Base-by-base conservation (phyloP, 495 filamentous ascomycete genomes). In the Hypoxylon perforatum region DNA sequence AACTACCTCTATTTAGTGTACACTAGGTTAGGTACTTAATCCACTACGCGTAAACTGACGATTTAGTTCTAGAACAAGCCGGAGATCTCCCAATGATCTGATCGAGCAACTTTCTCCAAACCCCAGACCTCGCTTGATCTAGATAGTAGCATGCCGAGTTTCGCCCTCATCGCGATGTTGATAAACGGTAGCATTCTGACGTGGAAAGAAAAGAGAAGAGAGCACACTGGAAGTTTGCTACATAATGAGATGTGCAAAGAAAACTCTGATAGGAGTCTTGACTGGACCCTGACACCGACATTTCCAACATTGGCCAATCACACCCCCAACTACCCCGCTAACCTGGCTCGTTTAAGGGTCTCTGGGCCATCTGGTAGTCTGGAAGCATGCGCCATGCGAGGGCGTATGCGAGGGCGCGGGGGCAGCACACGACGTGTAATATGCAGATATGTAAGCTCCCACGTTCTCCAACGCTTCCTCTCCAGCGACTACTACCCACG, bases 241-340 rank as follows among this genome's bases (percentile, higher is more conserved):
- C n/a, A n/a, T n/a, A n/a, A n/a, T n/a, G n/a, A n/a, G n/a, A n/a
- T n/a, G n/a, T n/a, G n/a, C n/a, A 62, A 19, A 41, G 44, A 46
- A 19, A 48, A 28, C 41, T 49, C 48, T 55, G 39, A 35, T 28
- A 18, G 30, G 36, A 54, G 41, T 52, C 58, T 56, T 66, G 55
- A 61, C 50, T 46, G 30, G 45, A 55, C 46, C 46, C 45, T 33
- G 55, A 63, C 65, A 69, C 54, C 61, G 57, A 69, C 39, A 64
- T 41, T 28, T 17, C 11, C 17, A 17, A 15, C 39, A 51, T 64
- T 57, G 56, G 41, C 66, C 66, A 69, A 69, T 69, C 60, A 69
- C 48, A 61, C 61, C 66, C 55, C 39, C 45, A 19, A 33, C 28
- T 51, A 58, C 66, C 61, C 66, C 66, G 61, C 66, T 49, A 48